A percentile compares a stretch with the other conserved stretches of the same genome.
Evolutionary conservation across 768 basidiomycete genomes (phyloP).

Genomic region (Cystofilobasidium ferigula): DNA sequence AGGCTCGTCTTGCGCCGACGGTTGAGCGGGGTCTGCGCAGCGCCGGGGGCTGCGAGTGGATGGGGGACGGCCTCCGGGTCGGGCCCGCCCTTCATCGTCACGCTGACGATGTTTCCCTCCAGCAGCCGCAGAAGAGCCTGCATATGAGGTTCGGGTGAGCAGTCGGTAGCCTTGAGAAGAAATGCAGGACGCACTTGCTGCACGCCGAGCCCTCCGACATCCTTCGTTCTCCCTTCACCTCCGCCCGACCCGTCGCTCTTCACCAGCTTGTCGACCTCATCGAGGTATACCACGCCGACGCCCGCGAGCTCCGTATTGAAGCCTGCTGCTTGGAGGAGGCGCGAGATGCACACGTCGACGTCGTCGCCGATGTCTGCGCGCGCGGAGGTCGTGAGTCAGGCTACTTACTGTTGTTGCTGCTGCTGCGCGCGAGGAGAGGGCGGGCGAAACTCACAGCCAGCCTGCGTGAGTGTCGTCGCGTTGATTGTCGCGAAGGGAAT

Average conservation of each 20-base stretch:
- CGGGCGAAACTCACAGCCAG: constrained; percentile 30
- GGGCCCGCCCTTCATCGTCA: neutral
- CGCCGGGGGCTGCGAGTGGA: neutral
- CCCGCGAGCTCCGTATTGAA: constrained; percentile 81
- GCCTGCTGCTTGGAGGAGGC: constrained; percentile 78
- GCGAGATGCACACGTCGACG: constrained; percentile 79
- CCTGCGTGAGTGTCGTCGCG: constrained; percentile 85
- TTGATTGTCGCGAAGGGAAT: constrained; percentile 91
- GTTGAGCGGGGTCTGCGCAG: neutral
- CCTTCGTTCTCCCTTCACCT: constrained; percentile 7
- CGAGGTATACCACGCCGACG: constrained; percentile 89
- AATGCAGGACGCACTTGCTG: neutral
- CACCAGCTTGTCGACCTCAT: constrained; percentile 90
- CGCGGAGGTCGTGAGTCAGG: neutral
- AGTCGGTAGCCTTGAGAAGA: constrained; percentile 45
- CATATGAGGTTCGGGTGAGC: constrained; percentile 34
- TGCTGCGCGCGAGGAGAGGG: neutral
- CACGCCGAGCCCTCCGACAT: neutral
- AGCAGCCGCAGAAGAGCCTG: constrained; percentile 85
- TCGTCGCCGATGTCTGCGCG: constrained; percentile 72
- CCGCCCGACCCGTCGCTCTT: constrained; percentile 43
- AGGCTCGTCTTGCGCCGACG: neutral
- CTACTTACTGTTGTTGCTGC: too few relatives aligned
- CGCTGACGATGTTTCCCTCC: constrained; percentile 65
- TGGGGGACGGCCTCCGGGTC: neutral